phyloP scores from a whole-genome alignment of 768 basidiomycete genomes.

The Mycena leptocephala region DNA sequence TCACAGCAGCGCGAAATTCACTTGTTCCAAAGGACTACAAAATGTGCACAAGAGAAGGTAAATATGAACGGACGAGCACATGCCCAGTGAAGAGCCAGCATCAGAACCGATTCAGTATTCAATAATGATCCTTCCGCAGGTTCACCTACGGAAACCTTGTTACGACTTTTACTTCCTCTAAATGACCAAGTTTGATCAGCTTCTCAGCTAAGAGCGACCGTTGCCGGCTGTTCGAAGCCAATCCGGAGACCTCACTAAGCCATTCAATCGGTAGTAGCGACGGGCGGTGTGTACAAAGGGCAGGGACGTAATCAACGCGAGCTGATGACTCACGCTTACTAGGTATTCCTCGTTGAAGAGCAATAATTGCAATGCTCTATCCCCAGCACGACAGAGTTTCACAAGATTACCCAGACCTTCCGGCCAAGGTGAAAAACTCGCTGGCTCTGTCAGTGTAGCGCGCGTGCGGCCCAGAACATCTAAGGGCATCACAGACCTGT shows the following conservation, averaged over 20 bases:
- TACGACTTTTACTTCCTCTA: too few relatives aligned
- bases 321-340: slow-evolving; percentile 92
- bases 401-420: slow-evolving; percentile 75
- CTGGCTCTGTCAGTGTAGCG: slow-evolving; percentile 93
- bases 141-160: too few relatives aligned
- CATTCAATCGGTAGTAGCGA: slow-evolving; percentile 94
- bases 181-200: too few relatives aligned
- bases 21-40: too few relatives aligned
- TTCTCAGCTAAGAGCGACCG: background rate
- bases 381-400: slow-evolving; percentile 88
- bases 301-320: slow-evolving; percentile 93
- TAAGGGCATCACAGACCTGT: slow-evolving; percentile 94
- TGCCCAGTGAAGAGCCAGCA: too few relatives aligned
- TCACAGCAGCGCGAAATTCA: too few relatives aligned
- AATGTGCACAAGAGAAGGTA: too few relatives aligned
- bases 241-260: slow-evolving; percentile 46
- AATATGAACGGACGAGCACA: too few relatives aligned
- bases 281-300: slow-evolving; percentile 91
- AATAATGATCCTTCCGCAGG: too few relatives aligned
- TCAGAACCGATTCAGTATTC: too few relatives aligned
- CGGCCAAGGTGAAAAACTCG: slow-evolving; percentile 85
- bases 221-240: background rate
- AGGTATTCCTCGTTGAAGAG: slow-evolving; percentile 94
- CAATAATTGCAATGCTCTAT: slow-evolving; percentile 94
- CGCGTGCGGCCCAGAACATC: slow-evolving; percentile 76